Evolutionary conservation across 2,329 filamentous ascomycete genomes (phyloP), one percentile per base, ranked within the genome.

Genomic region (Cladosporium sphaerospermum): DNA sequence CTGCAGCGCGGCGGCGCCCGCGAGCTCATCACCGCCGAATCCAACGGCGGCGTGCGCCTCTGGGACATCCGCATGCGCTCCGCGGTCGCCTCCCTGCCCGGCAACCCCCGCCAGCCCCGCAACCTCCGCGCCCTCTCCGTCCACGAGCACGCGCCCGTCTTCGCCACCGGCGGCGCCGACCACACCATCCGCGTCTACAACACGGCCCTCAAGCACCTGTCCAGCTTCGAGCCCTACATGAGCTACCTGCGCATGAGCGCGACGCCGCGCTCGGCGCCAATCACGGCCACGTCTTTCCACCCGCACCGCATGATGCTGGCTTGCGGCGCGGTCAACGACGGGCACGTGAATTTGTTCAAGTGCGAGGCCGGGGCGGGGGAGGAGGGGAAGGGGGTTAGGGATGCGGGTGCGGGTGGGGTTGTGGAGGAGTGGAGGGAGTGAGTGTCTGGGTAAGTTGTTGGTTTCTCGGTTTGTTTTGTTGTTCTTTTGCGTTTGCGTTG

Each of bases 121-220:
- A 62, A 59, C 51, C 58, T 68, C 10, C 83, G 90, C 52, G 95
- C 89, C 14, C 80, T 95, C 54, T 93, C 88, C 68, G 91, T 93
- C 40, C 93, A 99, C 69, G 93, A 99, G 71, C 93, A 99, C 71
- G 82, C 95, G 51, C 93, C 93, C 23, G 91, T 99, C 10, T 96
- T 99, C 75, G 89, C 89, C 61, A 96, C 90, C 57, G 93, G 93
- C 63, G 93, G 90, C 23, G 91, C 90, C 53, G 81, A 86, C 46
- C 91, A 96, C 67, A 81, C 84, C 19, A 89, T 97, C 63, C 95
- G 95, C 71, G 84, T 95, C 16, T 96, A 93, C 78, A 96, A 96
- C 72, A 69, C 71, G 55, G 86, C 87, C 56, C 57, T 67, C 16
- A 57, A 62, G 51, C 81, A 88, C 59, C 82, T 97, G 45, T 93